Evolutionary conservation across 495 filamentous ascomycete genomes (phyloP).

Genomic region (Lineolata rhizophorae): DNA sequence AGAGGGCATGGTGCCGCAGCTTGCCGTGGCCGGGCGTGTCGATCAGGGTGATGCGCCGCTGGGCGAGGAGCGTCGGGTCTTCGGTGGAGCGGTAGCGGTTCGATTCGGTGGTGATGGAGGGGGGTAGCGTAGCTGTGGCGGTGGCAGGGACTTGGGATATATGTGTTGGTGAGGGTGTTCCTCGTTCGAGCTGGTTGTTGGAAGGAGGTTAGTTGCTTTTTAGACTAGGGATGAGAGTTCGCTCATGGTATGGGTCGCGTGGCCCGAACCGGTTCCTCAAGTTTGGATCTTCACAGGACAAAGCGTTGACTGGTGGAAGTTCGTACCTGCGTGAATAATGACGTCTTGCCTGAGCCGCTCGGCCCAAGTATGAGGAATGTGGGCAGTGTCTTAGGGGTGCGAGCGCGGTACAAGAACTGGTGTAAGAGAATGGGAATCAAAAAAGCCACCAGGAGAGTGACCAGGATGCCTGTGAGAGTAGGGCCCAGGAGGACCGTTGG

Average conservation of each 20-base stretch:
- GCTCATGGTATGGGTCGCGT: no score
- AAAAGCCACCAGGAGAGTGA: constrained; percentile 48
- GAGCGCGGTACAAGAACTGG: constrained; percentile 42
- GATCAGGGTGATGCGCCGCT: constrained; percentile 51
- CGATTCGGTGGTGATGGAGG: constrained; percentile 33
- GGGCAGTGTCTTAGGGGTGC: constrained; percentile 43
- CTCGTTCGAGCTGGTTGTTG: constrained; percentile 25
- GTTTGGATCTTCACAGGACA: constrained; percentile 1
- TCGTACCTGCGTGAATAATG: constrained; percentile 56
- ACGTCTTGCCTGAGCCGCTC: constrained; percentile 69
- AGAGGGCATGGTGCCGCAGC: constrained; percentile 33
- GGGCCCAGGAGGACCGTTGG: constrained; percentile 16
- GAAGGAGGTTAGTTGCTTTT: constrained; percentile 2
- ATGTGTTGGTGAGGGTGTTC: constrained; percentile 36
- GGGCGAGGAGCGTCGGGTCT: constrained; percentile 41
- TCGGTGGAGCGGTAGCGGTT: constrained; percentile 47
- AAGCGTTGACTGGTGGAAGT: constrained; percentile 1
- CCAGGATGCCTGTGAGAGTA: constrained; percentile 24
- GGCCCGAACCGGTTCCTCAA: no score
- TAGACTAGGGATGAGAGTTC: no score
- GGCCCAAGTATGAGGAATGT: constrained; percentile 76
- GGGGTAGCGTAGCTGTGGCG: constrained; percentile 48
- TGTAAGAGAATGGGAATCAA: constrained; percentile 60
- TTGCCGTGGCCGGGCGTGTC: constrained; percentile 96
- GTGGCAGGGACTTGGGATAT: constrained; percentile 59